Evolutionary conservation across 441 rosid genomes (phyloP).

Genomic region (Syzygium syzygioides): DNA sequence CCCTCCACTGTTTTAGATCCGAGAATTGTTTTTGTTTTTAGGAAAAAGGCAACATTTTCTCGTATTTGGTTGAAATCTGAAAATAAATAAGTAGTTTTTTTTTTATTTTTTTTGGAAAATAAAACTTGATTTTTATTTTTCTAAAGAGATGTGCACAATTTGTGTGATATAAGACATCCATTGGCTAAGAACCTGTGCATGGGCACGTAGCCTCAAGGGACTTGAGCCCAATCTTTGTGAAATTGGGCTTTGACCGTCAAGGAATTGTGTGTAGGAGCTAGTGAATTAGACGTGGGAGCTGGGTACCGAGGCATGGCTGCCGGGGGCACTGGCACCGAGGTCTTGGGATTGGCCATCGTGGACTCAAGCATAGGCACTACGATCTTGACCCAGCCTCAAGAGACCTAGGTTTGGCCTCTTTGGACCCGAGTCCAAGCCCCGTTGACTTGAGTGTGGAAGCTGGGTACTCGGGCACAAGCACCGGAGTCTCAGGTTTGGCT

Average conservation of each 20-base stretch:
- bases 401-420: not conserved
- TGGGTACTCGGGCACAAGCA: not conserved
- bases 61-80: not conserved
- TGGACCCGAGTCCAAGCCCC: not conserved
- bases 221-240: fast-evolving
- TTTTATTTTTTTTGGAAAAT: not conserved
- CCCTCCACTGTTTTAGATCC: not conserved
- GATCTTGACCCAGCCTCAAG: not conserved
- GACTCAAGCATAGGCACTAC: not conserved
- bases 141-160: not conserved
- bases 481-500: not conserved
- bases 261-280: not conserved
- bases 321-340: not conserved
- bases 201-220: not conserved
- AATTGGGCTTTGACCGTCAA: fast-evolving
- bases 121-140: not conserved
- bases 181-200: too few relatives aligned
- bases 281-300: too few relatives aligned
- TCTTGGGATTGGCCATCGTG: not conserved
- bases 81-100: not conserved
- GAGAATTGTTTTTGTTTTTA: not conserved
- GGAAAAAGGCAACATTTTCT: not conserved
- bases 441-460: not conserved
- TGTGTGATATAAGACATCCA: not conserved
- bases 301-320: not conserved